Evolutionary conservation across 1,139 yeast genomes (phyloP), one percentile per base, ranked within the genome.

Genomic region (Hansenula lynferdii): DNA sequence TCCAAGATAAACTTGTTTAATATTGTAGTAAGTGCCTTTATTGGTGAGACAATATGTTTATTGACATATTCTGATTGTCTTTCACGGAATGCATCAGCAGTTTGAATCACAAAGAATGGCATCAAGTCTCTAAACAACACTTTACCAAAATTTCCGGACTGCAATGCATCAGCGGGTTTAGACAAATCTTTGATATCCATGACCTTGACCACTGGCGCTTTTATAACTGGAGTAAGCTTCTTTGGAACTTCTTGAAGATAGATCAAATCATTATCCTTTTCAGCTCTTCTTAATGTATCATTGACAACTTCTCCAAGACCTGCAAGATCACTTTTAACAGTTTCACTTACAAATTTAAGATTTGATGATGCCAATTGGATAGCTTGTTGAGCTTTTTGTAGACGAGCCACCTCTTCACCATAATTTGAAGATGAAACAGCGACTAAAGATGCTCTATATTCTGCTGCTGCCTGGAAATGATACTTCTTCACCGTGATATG

Each of bases 211-310:
- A 84, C 75, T 8, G 72, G 58, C 0, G 77, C 80, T 1, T 75
- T 71, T 1, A 63, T 56, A 5, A 81, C 63, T 0, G 65, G 55
- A 1, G 77, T 65, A 6, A 80, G 52, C 2, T 69, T 66, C 0
- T 59, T 47, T 5, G 95, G 95, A 0, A 87, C 79, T 1, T 67
- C 61, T 45, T 83, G 80, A 34, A 85, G 60, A 58, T 86, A 86
- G 6, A 89, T 79, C 51, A 87, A 66, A 53, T 86, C 92, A 54
- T 89, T 89, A 48, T 89, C 96, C 50, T 79, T 73, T 48, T 84
- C 89, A 0, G 90, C 77, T 1, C 72, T 64, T 14, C 65, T 60
- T 14, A 81, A 57, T 2, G 71, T 65, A 1, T 67, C 67, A 6
- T 60, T 54, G 1, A 85, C 67, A 6, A 70, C 69, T 3, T 57